These are phyloP conservation scores for Colletotrichum tabaci DNA, from an alignment of 2,329 filamentous ascomycete genomes.

Conservation along the genomic window DNA sequence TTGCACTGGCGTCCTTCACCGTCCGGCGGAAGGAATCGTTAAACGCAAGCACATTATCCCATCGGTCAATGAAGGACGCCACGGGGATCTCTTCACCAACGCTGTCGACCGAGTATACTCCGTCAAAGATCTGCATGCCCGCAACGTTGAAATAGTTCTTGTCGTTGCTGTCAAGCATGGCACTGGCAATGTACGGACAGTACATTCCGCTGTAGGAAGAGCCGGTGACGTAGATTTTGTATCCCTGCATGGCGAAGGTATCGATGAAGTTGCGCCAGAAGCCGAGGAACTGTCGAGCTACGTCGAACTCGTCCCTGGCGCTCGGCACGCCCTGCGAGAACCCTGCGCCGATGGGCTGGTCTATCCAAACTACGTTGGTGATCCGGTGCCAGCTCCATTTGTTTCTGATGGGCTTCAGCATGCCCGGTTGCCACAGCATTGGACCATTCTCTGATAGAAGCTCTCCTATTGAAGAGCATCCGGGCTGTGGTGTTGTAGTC, in stretches of 20 bases:
- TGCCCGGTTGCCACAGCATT: constrained; percentile 80
- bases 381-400: constrained; percentile 82
- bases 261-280: constrained; percentile 86
- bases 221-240: constrained; percentile 81
- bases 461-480: constrained; percentile 75
- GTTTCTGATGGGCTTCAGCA: constrained; percentile 74
- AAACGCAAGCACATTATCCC: constrained; percentile 72
- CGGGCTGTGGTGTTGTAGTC: constrained; percentile 56
- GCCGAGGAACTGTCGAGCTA: constrained; percentile 80
- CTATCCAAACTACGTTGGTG: constrained; percentile 84
- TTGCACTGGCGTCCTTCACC: constrained; percentile 65
- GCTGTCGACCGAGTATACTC: constrained; percentile 69
- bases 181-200: constrained; percentile 80
- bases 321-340: constrained; percentile 77
- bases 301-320: constrained; percentile 76
- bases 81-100: constrained; percentile 63
- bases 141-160: constrained; percentile 77
- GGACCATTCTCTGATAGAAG: constrained; percentile 85
- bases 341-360: constrained; percentile 78
- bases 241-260: constrained; percentile 76
- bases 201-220: constrained; percentile 80
- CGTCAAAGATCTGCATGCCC: constrained; percentile 82
- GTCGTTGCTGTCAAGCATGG: constrained; percentile 79
- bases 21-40: constrained; percentile 71
- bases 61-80: constrained; percentile 73